These are phyloP conservation scores for Turnera subulata DNA, from an alignment of 345 rosid genomes.

Conservation along the genomic window DNA sequence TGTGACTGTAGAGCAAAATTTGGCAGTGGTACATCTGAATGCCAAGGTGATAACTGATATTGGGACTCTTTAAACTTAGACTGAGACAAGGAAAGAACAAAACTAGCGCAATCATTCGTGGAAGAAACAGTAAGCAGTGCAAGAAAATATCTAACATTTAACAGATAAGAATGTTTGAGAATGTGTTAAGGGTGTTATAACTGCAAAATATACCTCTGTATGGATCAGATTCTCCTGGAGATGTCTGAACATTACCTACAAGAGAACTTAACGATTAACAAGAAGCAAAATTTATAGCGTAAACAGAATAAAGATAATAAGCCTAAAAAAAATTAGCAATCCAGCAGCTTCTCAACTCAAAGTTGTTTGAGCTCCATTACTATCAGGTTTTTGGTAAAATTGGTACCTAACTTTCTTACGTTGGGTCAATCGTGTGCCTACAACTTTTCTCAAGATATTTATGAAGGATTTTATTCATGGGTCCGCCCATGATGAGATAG, in stretches of 20 bases:
- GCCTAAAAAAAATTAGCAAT: not conserved
- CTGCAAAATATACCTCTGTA: constrained; percentile 63
- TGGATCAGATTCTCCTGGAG: constrained; percentile 75
- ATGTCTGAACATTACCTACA: constrained; percentile 87
- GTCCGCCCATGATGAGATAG: no score
- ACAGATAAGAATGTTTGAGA: no score
- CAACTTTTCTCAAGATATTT: no score
- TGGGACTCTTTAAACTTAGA: constrained; percentile 85
- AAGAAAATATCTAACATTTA: constrained; percentile 11
- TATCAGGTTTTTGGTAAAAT: no score
- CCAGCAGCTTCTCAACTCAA: not conserved
- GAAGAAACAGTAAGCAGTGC: constrained; percentile 19
- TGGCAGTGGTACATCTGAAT: constrained; percentile 55
- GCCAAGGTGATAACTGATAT: constrained; percentile 81
- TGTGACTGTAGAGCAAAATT: constrained; percentile 50
- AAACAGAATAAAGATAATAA: not conserved
- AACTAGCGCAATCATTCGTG: constrained; percentile 23
- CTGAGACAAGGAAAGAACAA: constrained; percentile 38
- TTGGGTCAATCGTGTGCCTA: no score
- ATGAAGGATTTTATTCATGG: no score
- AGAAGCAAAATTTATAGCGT: constrained; percentile 8
- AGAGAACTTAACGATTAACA: constrained; percentile 21
- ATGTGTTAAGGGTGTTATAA: constrained; percentile 13
- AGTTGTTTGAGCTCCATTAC: not conserved
- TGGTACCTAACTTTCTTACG: no score